Evolutionary conservation across 176 grass and related monocot species (phyloP), one percentile per base, ranked within the genome.

Genomic region (Urochloa ruziziensis): DNA sequence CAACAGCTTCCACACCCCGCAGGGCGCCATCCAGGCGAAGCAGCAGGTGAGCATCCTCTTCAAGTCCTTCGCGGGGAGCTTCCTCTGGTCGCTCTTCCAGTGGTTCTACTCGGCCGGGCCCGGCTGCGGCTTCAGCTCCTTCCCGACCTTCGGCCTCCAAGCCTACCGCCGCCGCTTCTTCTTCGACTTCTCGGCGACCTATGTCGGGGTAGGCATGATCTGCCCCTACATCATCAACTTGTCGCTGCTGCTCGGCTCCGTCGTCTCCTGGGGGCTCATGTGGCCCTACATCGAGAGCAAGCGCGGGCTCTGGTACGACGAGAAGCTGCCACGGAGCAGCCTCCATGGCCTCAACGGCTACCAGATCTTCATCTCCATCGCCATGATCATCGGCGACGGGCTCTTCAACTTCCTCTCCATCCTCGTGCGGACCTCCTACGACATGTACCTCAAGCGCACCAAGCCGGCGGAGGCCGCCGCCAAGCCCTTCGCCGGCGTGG

Each of bases 361-460:
- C 84, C 91, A 93, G 88, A 80, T 93, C 23, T 93, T 93, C 88
- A 90, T 93, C 78, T 90, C 85, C 82, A 93, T 93, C 79, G 88
- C 91, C 57, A 90, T 93, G 82, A 93, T 93, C 67, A 34, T 93
- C 27, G 91, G 88, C 30, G 91, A 93, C 15, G 85, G 91, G 0
- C 78, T 90, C 28, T 90, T 88, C 78, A 86, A 93, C 33, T 93
- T 90, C 56, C 43, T 88, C 27, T 30, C 78, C 33, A 84, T 93
- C 29, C 73, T 90, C 1, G 23, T 88, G 2, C 73, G 87, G 0
- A 92, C 83, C 17, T 74, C 87, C 68, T 92, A 92, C 74, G 87
- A 92, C 87, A 71, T 92, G 62, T 89, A 92, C 87, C 80, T 83
- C 18, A 92, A 92, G 62, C 52, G 70, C 0, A 48, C 71, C 0